A percentile compares a stretch with the other conserved stretches of the same genome.
Evolutionary conservation across 2,329 filamentous ascomycete species (phyloP).

Genomic region (Ascochyta lentis): DNA sequence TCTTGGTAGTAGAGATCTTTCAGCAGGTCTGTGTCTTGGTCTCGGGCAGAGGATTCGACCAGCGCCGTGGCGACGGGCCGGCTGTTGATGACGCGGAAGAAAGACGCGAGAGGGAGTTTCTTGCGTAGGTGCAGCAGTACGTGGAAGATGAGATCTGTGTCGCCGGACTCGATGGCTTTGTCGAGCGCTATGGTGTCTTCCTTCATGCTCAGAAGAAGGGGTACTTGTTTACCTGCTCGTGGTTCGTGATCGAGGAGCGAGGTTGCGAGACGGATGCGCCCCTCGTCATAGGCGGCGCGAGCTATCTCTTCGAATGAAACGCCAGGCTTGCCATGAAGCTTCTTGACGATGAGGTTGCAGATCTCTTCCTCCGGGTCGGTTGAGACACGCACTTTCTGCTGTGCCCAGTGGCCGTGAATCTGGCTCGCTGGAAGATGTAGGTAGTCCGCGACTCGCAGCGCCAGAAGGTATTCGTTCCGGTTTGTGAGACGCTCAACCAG

Average conservation of each 20-base stretch:
- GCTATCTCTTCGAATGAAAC: slow-evolving; percentile 97
- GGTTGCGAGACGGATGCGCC: slow-evolving; percentile 84
- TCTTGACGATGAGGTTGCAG: slow-evolving; percentile 84
- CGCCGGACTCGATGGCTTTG: slow-evolving; percentile 94
- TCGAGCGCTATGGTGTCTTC: slow-evolving; percentile 94
- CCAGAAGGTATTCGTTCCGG: slow-evolving; percentile 88
- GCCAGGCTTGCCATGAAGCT: slow-evolving; percentile 83
- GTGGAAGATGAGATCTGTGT: slow-evolving; percentile 90
- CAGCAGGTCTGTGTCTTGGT: slow-evolving; percentile 80
- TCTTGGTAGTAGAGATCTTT: slow-evolving; percentile 99
- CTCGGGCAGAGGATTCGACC: slow-evolving; percentile 81
- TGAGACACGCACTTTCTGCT: slow-evolving; percentile 86
- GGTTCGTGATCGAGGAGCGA: slow-evolving; percentile 92
- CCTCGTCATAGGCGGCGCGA: slow-evolving; percentile 91
- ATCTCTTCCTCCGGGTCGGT: slow-evolving; percentile 87
- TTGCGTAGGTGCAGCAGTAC: slow-evolving; percentile 88
- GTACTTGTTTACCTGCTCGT: slow-evolving; percentile 93
- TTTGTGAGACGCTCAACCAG: slow-evolving; percentile 87
- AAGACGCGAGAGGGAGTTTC: slow-evolving; percentile 86
- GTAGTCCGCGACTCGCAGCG: slow-evolving; percentile 86
- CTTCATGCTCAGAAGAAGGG: slow-evolving; percentile 90
- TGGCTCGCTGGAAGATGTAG: slow-evolving; percentile 83
- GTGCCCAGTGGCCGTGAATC: slow-evolving; percentile 97
- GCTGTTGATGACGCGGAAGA: slow-evolving; percentile 89
- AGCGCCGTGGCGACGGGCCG: slow-evolving; percentile 86